These are phyloP conservation scores for Spathaspora arborariae DNA, from an alignment of 805 yeast genomes.

Conservation along the genomic window DNA sequence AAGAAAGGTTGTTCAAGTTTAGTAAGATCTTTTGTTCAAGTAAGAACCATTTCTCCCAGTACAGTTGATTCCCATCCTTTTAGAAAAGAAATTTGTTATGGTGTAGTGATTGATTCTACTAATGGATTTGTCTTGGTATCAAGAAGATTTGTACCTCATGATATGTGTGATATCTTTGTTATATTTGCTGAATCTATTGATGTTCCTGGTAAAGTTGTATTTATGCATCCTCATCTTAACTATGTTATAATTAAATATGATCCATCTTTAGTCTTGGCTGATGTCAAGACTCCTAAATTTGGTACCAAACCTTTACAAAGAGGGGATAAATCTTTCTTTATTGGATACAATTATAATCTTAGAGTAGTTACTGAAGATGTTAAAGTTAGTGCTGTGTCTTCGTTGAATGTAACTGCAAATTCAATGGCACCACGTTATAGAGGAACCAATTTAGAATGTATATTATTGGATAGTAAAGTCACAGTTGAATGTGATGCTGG, in stretches of 20 bases:
- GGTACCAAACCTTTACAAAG: conserved; percentile 54
- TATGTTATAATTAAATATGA: conserved; percentile 83
- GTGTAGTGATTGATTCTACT: conserved; percentile 76
- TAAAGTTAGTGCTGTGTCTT: conserved; percentile 69
- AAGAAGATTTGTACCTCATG: conserved; percentile 78
- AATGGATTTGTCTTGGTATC: conserved; percentile 79
- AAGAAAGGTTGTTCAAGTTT: conserved; percentile 49
- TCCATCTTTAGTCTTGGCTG: conserved; percentile 67
- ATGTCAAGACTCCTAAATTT: conserved; percentile 65
- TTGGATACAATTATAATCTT: conserved; percentile 72
- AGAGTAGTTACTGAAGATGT: conserved; percentile 74
- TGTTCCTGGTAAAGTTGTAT: conserved; percentile 75
- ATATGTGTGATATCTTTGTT: conserved; percentile 67
- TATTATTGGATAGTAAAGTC: conserved; percentile 68
- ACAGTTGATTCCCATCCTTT: conserved; percentile 74
- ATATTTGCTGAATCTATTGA: conserved; percentile 83
- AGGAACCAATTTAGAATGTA: conserved; percentile 77
- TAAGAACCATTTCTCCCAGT: conserved; percentile 60
- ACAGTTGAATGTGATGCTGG: conserved; percentile 79
- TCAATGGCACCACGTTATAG: conserved; percentile 74
- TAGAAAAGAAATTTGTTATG: conserved; percentile 60
- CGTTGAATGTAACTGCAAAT: conserved; percentile 69
- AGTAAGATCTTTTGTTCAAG: conserved; percentile 68
- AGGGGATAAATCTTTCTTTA: conserved; percentile 73
- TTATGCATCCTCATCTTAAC: conserved; percentile 83